These are phyloP conservation scores for Actinomucor elegans DNA, from an alignment of 371 early-diverging fungal species.

Conservation along the genomic window DNA sequence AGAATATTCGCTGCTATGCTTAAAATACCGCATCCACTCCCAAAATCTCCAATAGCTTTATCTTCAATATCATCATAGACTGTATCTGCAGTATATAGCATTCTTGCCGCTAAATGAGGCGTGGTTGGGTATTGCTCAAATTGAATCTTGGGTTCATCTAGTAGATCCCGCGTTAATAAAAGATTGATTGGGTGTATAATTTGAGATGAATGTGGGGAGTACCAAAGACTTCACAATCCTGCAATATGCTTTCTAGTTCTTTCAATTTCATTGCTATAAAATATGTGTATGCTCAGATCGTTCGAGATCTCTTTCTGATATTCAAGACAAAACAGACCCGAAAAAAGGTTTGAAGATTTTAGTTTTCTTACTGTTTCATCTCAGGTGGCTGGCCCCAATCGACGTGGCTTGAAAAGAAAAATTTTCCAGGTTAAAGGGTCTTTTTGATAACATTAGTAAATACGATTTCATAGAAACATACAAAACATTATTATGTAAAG, in stretches of 20 bases:
- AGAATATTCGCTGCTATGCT: slow-evolving; percentile 62
- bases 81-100: slow-evolving; percentile 81
- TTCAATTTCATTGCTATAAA: slow-evolving; percentile 65
- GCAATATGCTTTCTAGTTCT: slow-evolving; percentile 72
- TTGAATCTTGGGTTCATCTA: slow-evolving; percentile 75
- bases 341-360: background rate
- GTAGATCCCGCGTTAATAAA: no score
- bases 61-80: slow-evolving; percentile 78
- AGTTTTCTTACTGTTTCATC: no score
- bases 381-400: no score
- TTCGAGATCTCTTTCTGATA: background rate
- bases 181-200: no score
- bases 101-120: slow-evolving; percentile 79
- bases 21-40: slow-evolving; percentile 83
- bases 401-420: no score
- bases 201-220: no score
- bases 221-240: slow-evolving; percentile 74
- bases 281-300: no score
- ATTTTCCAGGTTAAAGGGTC: background rate
- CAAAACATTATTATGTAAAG: no score
- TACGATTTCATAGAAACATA: no score
- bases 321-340: background rate
- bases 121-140: slow-evolving; percentile 88
- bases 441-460: background rate
- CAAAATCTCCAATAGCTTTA: slow-evolving; percentile 77